phyloP scores from a whole-genome alignment of 768 basidiomycete species.

The Boletus speciosus region DNA sequence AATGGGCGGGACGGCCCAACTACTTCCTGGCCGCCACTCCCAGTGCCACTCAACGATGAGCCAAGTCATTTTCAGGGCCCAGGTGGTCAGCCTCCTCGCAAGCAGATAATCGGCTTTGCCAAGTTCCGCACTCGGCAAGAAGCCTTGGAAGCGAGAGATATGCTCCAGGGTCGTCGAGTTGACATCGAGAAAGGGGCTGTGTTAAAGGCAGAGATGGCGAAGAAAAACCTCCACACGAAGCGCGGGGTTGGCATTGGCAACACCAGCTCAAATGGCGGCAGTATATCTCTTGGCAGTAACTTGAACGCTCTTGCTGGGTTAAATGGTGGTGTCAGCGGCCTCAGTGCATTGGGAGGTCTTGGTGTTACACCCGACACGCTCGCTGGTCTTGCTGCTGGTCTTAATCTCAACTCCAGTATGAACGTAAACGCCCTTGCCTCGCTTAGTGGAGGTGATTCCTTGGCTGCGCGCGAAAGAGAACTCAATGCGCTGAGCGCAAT shows the following conservation, averaged over 20 bases:
- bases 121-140: conserved; percentile 88
- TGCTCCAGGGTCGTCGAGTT: conserved; percentile 83
- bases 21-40: conserved; percentile 58
- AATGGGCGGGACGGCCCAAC: conserved; percentile 69
- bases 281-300: conserved; percentile 27
- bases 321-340: conserved; percentile 27
- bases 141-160: conserved; percentile 83
- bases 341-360: conserved; percentile 22
- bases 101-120: conserved; percentile 98
- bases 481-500: conserved; percentile 46
- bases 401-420: conserved; percentile 27
- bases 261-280: conserved; percentile 25
- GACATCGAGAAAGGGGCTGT: conserved; percentile 92
- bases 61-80: conserved; percentile 33
- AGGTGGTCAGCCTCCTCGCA: conserved; percentile 56
- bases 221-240: conserved; percentile 98
- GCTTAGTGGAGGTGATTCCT: conserved; percentile 21
- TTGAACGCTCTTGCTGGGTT: conserved; percentile 22
- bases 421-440: conserved; percentile 27
- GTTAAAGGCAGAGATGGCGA: conserved; percentile 98
- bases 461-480: conserved; percentile 47
- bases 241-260: conserved; percentile 74
- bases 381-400: conserved; percentile 28
- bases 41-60: conserved; percentile 31
- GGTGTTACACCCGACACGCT: conserved; percentile 29